Base-by-base conservation (phyloP, 1,284 basidiomycete species). In the Trametes hirsuta region DNA sequence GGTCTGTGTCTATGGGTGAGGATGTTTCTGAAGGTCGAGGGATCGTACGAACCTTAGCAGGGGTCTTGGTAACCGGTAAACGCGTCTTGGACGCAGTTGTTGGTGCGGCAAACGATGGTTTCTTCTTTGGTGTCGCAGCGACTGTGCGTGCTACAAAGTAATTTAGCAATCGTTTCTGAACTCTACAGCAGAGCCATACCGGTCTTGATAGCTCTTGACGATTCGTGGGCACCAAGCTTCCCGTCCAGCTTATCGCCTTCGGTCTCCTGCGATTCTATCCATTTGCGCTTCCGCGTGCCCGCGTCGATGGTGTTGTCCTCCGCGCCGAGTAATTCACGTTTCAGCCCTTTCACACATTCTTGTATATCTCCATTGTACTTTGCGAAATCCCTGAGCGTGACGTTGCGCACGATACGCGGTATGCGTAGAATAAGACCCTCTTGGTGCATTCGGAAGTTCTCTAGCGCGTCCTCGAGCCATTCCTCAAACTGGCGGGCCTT, bases 291-390 rank as follows among this genome's bases (percentile, higher is more conserved):
- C 65, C 86, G 80, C 53, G 85, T 85, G 49, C 78, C 83, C 64
- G 82, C 80, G 65, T 91, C 88, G 54, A 90, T 84, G 59, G 85
- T 84, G 15, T 63, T 73, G 10, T 82, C 78, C 62, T 81, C 74
- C 49, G 76, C 75, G 30, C 77, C 64, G 45, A 73, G 67, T 46
- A 66, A 63, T 57, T 86, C 85, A 68, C 81, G 84, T 73, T 87
- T 87, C 53, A 85, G 74, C 10, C 84, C 88, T 62, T 84, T 80
- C 58, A 91, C 73, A 46, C 86, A 88, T 11, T 81, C 82, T 66
- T 90, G 85, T 21, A 91, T 77, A 67, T 90, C 85, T 2, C 88
- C 90, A 52, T 86, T 79, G 72, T 92, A 92, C 69, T 89, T 91
- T 55, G 85, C 85, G 72, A 93, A 91, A 49, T 92, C 90, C 52